Percentiles rank a stretch among this genome's conserved stretches.
These are phyloP conservation scores for Aureobasidium lini DNA, from an alignment of 2,329 filamentous ascomycete species.

Conservation along the genomic window DNA sequence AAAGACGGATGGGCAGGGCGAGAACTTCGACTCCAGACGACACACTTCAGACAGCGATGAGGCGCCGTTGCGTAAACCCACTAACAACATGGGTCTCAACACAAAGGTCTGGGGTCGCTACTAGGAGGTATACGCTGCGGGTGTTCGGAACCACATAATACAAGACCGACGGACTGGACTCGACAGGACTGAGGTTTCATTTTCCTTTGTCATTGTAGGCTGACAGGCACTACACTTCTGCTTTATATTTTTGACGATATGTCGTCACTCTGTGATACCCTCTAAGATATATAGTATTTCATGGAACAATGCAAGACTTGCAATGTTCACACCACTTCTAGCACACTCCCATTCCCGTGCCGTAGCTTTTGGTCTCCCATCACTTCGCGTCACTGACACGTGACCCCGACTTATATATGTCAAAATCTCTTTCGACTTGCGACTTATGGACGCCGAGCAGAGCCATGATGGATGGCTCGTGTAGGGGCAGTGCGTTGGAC, in stretches of 20 bases:
- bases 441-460: not conserved
- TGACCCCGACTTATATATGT: too few species aligned
- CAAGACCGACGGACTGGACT: too few species aligned
- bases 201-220: not conserved
- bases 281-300: not conserved
- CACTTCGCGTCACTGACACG: too few species aligned
- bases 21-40: not conserved
- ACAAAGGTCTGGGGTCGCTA: slow-evolving; percentile 12
- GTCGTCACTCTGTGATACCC: not conserved
- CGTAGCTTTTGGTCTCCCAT: too few species aligned
- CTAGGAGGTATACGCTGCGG: not conserved
- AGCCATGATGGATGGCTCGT: not conserved
- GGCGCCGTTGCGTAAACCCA: not conserved
- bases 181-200: not conserved
- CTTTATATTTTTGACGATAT: not conserved
- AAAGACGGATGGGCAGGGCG: not conserved
- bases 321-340: not conserved
- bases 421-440: not conserved
- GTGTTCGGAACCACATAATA: too few species aligned
- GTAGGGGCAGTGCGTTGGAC: not conserved
- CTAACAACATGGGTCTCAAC: slow-evolving; percentile 5
- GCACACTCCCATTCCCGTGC: too few species aligned
- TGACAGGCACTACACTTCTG: not conserved
- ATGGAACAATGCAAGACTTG: not conserved
- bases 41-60: slow-evolving; percentile 8